Evolutionary conservation across 1,284 basidiomycete species (phyloP).

Genomic region (Marasmius oreades): DNA sequence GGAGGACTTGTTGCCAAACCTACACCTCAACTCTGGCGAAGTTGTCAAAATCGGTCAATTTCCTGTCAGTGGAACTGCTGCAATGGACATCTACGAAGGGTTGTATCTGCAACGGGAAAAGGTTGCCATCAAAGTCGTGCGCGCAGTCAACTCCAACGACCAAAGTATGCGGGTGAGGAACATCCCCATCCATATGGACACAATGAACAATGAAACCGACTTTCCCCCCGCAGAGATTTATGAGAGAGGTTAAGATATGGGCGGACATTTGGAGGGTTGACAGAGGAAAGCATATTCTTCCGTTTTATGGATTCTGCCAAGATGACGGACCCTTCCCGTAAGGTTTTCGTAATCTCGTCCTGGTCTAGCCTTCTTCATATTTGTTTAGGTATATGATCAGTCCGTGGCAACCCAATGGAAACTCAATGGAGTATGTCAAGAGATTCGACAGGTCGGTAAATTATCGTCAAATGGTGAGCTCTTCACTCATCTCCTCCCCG

Average conservation of each 20-base stretch:
- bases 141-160: conserved; percentile 44
- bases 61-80: conserved; percentile 45
- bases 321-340: conserved; percentile 52
- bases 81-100: conserved; percentile 52
- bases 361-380: neutral
- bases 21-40: conserved; percentile 47
- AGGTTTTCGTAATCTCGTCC: conserved; percentile 13
- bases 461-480: conserved; percentile 13
- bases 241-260: conserved; percentile 53
- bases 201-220: neutral
- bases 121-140: conserved; percentile 52
- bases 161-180: conserved; percentile 35
- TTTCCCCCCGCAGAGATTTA: conserved; percentile 39
- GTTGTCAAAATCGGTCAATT: conserved; percentile 43
- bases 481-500: conserved; percentile 8
- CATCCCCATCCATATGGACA: neutral
- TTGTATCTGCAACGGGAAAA: conserved; percentile 49
- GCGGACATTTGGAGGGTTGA: conserved; percentile 49
- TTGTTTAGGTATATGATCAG: conserved; percentile 16
- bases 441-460: conserved; percentile 11
- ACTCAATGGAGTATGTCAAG: conserved; percentile 15
- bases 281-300: conserved; percentile 46
- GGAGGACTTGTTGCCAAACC: conserved; percentile 42
- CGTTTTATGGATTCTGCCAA: conserved; percentile 53
- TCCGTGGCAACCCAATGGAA: conserved; percentile 17